These are phyloP conservation scores for Cutaneotrichosporon cutaneum DNA, from an alignment of 1,284 basidiomycete genomes.

Conservation along the genomic window DNA sequence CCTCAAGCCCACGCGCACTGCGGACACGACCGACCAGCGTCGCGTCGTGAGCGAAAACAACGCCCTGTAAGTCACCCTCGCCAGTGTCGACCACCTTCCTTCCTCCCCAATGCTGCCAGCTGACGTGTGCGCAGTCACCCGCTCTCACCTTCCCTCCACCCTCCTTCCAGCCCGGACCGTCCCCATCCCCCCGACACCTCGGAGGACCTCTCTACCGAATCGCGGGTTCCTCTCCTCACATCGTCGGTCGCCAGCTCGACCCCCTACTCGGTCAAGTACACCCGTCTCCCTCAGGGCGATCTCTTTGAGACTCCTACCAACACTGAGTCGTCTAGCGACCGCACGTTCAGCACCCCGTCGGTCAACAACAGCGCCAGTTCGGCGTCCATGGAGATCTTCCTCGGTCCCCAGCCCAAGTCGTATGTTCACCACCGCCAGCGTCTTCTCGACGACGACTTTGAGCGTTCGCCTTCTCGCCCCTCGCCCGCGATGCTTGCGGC, in stretches of 20 bases:
- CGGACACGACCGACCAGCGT: slow-evolving; percentile 5
- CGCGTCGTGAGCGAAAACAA: slow-evolving; percentile 8
- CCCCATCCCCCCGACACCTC: slow-evolving; percentile 7
- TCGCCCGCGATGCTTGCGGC: background rate
- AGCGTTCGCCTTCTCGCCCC: slow-evolving; percentile 13
- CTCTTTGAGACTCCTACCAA: slow-evolving; percentile 17
- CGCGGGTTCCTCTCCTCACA: background rate
- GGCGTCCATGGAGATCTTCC: slow-evolving; percentile 23
- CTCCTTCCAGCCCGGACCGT: slow-evolving; percentile 11
- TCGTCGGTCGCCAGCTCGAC: slow-evolving; percentile 14
- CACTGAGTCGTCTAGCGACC: slow-evolving; percentile 19
- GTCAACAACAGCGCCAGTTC: slow-evolving; percentile 17
- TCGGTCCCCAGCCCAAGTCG: slow-evolving; percentile 27
- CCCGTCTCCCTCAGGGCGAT: slow-evolving; percentile 3
- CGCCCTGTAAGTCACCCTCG: slow-evolving; percentile 2
- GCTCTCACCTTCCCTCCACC: slow-evolving; percentile 8
- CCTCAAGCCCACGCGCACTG: background rate
- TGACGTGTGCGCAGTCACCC: background rate
- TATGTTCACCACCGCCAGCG: slow-evolving; percentile 24
- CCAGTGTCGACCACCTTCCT: background rate
- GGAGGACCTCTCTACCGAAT: background rate
- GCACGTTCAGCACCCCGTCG: slow-evolving; percentile 17
- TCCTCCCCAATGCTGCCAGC: background rate
- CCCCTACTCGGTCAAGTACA: slow-evolving; percentile 12
- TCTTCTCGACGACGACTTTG: slow-evolving; percentile 11